Base-by-base conservation (phyloP, 164 flowering plant genomes). In the Brasenia schreberi region DNA sequence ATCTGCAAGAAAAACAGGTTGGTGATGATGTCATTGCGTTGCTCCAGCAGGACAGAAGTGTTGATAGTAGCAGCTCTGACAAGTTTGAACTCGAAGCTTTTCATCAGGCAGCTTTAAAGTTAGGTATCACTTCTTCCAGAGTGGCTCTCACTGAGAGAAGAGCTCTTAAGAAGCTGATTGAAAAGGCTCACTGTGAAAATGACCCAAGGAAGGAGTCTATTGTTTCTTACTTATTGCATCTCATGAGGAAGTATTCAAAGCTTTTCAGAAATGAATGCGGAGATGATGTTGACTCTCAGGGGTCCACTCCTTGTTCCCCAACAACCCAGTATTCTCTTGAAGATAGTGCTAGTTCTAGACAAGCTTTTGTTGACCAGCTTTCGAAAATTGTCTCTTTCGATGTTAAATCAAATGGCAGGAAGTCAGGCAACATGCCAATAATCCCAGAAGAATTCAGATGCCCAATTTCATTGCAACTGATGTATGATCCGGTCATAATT, bases 211-310 rank as follows among this genome's bases (percentile, higher is more conserved):
- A 95, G 72, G 99, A 92, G 74, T 90, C 96, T 49, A 95, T 92
- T 67, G 92, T 92, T 62, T 91, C 94, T 42, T 95, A 82, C 79
- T 92, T 95, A 61, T 81, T 90, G 67, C 94, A 92, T 80, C 91
- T 95, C n/a, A 92, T 95, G 91, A 83, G 92, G 64, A 95, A 92
- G 71, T 95, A 92, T 67, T 92, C 99, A 39, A 95, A 95, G 78
- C 68, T 88, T 63, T 92, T 95, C 66, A 81, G 97, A 79, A 85
- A 83, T 73, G 99, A 95, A 45, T 71, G 86, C 49, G 77, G 81
- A 2, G 99, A 95, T 78, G 98, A 95, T 72, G 90, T 86, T 78
- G 99, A 95, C 73, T 95, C 99, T n/a, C 97, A 90, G 75, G 92
- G 99, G 63, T 95, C 99, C 18, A 68, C 83, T 44, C 99, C 99